These are phyloP conservation scores for Mycena rosella DNA, from an alignment of 768 basidiomycete genomes.

Conservation along the genomic window DNA sequence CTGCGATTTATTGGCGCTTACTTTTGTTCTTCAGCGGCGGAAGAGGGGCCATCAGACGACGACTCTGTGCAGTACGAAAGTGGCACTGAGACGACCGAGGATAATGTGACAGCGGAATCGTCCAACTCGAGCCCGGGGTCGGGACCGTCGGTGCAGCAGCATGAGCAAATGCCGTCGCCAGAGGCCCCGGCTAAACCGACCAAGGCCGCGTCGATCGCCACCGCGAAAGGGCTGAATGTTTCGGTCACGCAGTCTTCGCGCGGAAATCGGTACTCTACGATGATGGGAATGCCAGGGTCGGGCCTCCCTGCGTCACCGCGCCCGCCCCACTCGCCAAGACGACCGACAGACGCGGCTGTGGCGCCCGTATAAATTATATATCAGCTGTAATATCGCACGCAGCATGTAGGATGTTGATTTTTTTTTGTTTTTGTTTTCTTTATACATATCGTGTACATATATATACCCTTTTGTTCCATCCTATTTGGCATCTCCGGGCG, in stretches of 20 bases:
- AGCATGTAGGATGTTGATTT: slow-evolving; percentile 6
- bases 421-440: slow-evolving; percentile 10
- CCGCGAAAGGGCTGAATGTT: slow-evolving; percentile 79
- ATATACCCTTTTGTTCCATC: slow-evolving; percentile 22
- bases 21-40: slow-evolving; percentile 53
- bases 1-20: slow-evolving; percentile 37
- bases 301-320: slow-evolving; percentile 69
- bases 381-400: not conserved
- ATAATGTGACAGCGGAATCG: slow-evolving; percentile 64
- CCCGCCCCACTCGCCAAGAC: slow-evolving; percentile 57
- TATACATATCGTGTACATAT: slow-evolving; percentile 10
- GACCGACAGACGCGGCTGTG: not conserved
- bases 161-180: slow-evolving; percentile 51
- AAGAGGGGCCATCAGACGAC: slow-evolving; percentile 77
- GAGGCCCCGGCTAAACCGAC: slow-evolving; percentile 56
- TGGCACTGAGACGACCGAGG: slow-evolving; percentile 78
- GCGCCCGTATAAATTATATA: slow-evolving; percentile 3
- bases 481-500: slow-evolving; percentile 11
- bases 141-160: slow-evolving; percentile 34
- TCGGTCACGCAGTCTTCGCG: slow-evolving; percentile 63
- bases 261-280: slow-evolving; percentile 72
- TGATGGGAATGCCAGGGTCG: too few species aligned
- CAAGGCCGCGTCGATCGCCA: slow-evolving; percentile 71
- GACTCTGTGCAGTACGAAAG: slow-evolving; percentile 83
- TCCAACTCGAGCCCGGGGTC: slow-evolving; percentile 57